phyloP scores from a whole-genome alignment of 192 early-diverging fungal genomes.

The Borealophlyctis nickersoniae region DNA sequence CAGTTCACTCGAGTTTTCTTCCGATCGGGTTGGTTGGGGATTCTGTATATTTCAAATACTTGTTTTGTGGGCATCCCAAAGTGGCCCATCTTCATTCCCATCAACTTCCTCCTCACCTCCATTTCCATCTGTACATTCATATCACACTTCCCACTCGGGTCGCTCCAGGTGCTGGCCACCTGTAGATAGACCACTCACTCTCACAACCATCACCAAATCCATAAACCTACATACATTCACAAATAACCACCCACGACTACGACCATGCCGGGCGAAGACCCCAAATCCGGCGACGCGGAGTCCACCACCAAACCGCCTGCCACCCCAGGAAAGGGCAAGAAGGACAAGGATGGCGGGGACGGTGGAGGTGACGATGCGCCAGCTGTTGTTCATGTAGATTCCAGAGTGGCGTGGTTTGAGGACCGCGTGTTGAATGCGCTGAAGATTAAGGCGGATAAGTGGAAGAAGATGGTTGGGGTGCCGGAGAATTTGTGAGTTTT shows the following conservation, averaged over 20 bases:
- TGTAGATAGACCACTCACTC: neutral
- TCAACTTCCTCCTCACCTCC: too few relatives aligned
- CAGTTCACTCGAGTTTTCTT: too few relatives aligned
- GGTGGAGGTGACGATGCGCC: slow-evolving; percentile 42
- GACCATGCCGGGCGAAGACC: slow-evolving; percentile 21
- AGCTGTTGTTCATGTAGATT: slow-evolving; percentile 44
- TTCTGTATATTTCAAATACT: too few relatives aligned
- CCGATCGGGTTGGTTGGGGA: too few relatives aligned
- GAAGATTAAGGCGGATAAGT: slow-evolving; percentile 61
- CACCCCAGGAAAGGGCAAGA: slow-evolving; percentile 42
- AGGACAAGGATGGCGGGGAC: slow-evolving; percentile 43
- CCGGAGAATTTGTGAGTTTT: slow-evolving; percentile 49
- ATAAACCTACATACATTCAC: neutral
- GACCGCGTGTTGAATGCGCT: slow-evolving; percentile 51
- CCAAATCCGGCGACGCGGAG: slow-evolving; percentile 1
- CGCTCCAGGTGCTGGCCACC: neutral
- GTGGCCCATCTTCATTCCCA: too few relatives aligned
- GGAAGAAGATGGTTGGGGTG: slow-evolving; percentile 52
- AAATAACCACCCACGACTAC: neutral
- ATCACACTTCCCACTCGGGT: too few relatives aligned
- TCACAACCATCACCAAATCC: neutral
- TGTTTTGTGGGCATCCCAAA: too few relatives aligned
- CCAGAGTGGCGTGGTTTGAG: slow-evolving; percentile 58
- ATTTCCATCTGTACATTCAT: too few relatives aligned
- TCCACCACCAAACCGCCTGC: slow-evolving; percentile 16